A percentile compares a stretch with the other conserved stretches of the same genome.
Evolutionary conservation across 2,329 filamentous ascomycete species (phyloP).

Genomic region (Sarocladium oryzae): DNA sequence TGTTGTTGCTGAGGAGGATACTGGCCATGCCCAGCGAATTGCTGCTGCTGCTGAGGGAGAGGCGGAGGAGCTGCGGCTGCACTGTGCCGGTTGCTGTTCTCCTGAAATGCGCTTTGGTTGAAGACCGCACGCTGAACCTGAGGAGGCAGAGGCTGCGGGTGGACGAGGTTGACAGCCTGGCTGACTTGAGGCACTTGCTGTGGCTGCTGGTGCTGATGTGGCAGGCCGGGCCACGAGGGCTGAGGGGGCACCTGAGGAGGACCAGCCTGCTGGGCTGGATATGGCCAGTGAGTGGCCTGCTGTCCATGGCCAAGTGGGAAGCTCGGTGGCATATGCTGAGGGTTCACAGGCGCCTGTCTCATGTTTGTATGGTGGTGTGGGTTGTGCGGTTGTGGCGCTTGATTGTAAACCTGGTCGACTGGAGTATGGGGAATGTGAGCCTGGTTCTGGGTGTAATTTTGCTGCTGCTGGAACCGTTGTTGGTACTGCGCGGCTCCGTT

Average conservation of each 20-base stretch:
- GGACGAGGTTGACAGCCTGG: conserved; percentile 16
- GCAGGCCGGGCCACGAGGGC: conserved; percentile 6
- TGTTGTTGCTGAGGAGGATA: conserved; percentile 18
- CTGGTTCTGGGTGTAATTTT: conserved; percentile 13
- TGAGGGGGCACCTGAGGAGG: conserved; percentile 3
- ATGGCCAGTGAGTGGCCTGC: not conserved
- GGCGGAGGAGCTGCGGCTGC: not conserved
- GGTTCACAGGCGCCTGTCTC: conserved; percentile 29
- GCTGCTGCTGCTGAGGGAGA: conserved; percentile 13
- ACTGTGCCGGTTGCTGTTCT: conserved; percentile 14
- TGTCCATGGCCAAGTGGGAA: conserved; percentile 7
- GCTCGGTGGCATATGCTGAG: conserved; percentile 3
- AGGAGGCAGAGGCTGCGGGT: conserved; percentile 47
- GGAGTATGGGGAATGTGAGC: conserved; percentile 41
- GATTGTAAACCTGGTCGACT: conserved; percentile 44
- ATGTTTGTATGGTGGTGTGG: conserved; percentile 50
- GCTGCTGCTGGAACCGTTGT: conserved; percentile 10
- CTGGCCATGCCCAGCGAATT: conserved; percentile 10
- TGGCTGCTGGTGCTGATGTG: conserved; percentile 11
- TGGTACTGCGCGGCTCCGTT: conserved; percentile 18
- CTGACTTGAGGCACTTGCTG: not conserved
- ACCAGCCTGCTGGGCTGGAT: conserved; percentile 14
- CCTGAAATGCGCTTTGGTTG: conserved; percentile 27
- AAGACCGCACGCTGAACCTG: conserved; percentile 49
- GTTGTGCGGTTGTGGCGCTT: conserved; percentile 46